Base-by-base conservation (phyloP, 2,329 filamentous ascomycete genomes). In the Nothopassalora personata region DNA sequence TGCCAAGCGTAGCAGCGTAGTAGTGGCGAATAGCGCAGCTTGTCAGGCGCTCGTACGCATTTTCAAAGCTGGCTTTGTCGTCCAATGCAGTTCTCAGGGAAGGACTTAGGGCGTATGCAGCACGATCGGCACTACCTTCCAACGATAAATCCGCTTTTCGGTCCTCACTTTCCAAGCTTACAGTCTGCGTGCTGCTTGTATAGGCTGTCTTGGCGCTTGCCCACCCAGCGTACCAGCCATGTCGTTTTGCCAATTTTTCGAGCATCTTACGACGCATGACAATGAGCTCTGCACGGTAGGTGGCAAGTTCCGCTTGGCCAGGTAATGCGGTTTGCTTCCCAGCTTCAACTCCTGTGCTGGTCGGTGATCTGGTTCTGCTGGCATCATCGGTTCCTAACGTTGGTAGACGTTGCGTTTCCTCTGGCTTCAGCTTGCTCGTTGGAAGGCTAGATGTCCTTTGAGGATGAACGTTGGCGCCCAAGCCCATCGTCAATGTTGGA, bases 11-110 rank as follows among this genome's bases (percentile, higher is more conserved):
- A 4, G 92, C 91, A 4, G 91, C 84, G 13, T 86, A 86, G 71
- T 90, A 95, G 70, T 96, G 89, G 1, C 89, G 88, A 58, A 95
- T 83, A 3, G 92, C 87, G 62, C 89, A 87, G 66, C 94, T 88
- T 7, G 90, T 96, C n/a, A 97, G 79, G 9, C 84, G 86, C 70
- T 78, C 76, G 55, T 76, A 80, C 7, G 66, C 68, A 11, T 70
- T 68, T 48, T 74, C 71, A 54, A 79, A 79, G 2, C 70, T 66
- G 7, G 72, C 69, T 19, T 77, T 61, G 10, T 73, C 74, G 1
- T 69, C 61, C 11, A 76, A 60, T 6, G 74, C 73, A 43, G 63
- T 64, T 5, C 68, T 58, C 7, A 79, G 66, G 31, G 68, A 54
- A 6, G 61, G 63, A 43, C 62, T 59, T 8, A 71, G 57, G 15